Evolutionary conservation across 306 rosid genomes (phyloP), one percentile per base, ranked within the genome.

Genomic region (Trifolium subterraneum): DNA sequence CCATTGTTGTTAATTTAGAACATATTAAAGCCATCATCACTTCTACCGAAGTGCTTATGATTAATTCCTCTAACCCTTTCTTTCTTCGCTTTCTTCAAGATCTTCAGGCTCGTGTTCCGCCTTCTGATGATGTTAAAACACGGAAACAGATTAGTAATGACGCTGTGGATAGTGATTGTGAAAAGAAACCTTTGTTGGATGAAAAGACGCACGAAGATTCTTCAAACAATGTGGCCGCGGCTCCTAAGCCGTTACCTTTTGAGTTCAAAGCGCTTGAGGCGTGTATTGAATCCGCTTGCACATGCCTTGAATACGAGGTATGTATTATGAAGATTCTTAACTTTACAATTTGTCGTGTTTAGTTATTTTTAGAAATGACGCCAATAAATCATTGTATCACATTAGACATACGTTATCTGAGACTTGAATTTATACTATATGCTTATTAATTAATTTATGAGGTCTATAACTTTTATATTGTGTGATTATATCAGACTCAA

Each of bases 1-100:
- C 98, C 10, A 86, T 93, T 20, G 89, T 93, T 20, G 87, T 93
- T 18, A 93, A 88, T 65, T 51, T 93, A 65, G 95, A 87, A 86
- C 91, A 90, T 61, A 85, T 90, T 77, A 87, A 89, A 45, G 95
- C 88, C 36, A 86, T 90, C 35, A 82, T 93, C 48, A 89, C 97
- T 0, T 88, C 90, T 8, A 81, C 67, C 0, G 88, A 93, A 45
- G 85, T 85, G 3, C 85, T 90, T 45, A 41, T 90, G 77, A 62
- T 90, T 42, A 84, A 89, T 71, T 87, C 87, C 4, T 29, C 76
- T 3, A 83, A 87, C 78, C 89, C 95, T 2, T 78, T 85, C 13
- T 90, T 87, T n/a, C 65, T 50, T 22, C 76, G 86, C 4, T 93
- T 93, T 38, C 78, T 88, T 41, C 85, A 83, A 7, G 86, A 86